Evolutionary conservation across 108 stramenopile species (phyloP), one percentile per base, ranked within the genome.

Genomic region (Schizochytrium sp.): DNA sequence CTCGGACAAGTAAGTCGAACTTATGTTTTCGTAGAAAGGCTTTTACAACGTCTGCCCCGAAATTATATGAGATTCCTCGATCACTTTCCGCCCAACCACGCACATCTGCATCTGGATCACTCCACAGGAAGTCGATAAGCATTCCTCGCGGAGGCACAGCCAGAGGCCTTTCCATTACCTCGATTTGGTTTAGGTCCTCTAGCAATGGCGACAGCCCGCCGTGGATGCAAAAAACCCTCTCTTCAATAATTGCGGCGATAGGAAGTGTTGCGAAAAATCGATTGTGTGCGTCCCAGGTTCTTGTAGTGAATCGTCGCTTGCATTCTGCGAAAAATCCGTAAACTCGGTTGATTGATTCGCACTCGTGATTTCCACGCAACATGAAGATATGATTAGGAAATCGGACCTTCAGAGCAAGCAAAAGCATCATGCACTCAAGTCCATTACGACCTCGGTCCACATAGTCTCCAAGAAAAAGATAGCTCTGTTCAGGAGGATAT

Each of bases 311-410:
- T 57, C 97, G 91, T 92, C 97, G 91, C 94, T 98, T 97, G 92
- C 98, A 98, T 91, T 99, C 99, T 93, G 99, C 98, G 91, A 99
- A 99, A 92, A 99, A 99, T 42, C 99, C 99, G 91, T 99, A 99
- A 90, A 99, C 99, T 90, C 99, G 94, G 93, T 99, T 99, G 93
- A 99, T 97, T 55, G 97, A 97, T 4, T 98, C 98, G 88, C 98
- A 98, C 93, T 99, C 98, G 93, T 99, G 99, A 92, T 99, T 99
- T 40, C 99, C 99, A 59, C 99, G 96, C 19, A 99, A 94, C 46
- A 99, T 90, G 93, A 99, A 99, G 93, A 99, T 98, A 93, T 98
- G 98, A 90, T 99, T 98, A 38, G 99, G 99, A 91, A 98, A 99
- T 93, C 97, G 98, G 91, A 99, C 98, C 91, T 99, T 99, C 93